Evolutionary conservation across 352 stramenopile species (phyloP), one percentile per base, ranked within the genome.

Genomic region (Elongisporangium senticosum): DNA sequence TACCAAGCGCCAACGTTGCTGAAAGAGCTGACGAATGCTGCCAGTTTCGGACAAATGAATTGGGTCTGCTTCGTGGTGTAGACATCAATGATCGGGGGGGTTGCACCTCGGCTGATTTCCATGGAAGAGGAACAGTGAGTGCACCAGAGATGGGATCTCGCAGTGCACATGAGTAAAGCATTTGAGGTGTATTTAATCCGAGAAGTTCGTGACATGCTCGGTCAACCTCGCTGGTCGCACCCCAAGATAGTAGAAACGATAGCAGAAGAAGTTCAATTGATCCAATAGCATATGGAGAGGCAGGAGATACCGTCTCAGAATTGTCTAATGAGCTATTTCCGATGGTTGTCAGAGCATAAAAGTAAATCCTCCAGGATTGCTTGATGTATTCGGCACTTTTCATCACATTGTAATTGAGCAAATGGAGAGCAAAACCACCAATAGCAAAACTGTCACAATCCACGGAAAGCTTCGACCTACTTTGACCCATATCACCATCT

Each of bases 201-300:
- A 94, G 64, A 1, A 90, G 62, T 6, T 71, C 56, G 11, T 54
- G 64, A 56, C 83, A 91, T 1, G 74, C 72, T 23, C 75, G 74
- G 69, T 95, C 85, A 37, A 93, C 85, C 19, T 86, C 75, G 23
- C 73, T 67, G 17, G 79, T 77, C 20, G 75, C 74, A 51, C 75
- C 73, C 85, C 85, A 95, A 11, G 83, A 90, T n/a, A 93, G 56
- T 47, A 92, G 26, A 51, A 91, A 81, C 15, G 83, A 87, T 10
- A 95, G 55, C 23, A 93, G 65, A 17, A 87, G 67, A 19, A 90
- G 53, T 51, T 91, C 81, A 50, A 90, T 86, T 0, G 80, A 90
- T 7, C 78, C 75, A 40, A 85, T 85, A 3, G 77, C 72, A 53
- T 89, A 92, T 13, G 74, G 68, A 1, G 82, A 90, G 26, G 61